A percentile compares a stretch with the other conserved stretches of the same genome.
Conservation (phyloP, 257 asterid genomes). For the Sherardia arvensis region DNA sequence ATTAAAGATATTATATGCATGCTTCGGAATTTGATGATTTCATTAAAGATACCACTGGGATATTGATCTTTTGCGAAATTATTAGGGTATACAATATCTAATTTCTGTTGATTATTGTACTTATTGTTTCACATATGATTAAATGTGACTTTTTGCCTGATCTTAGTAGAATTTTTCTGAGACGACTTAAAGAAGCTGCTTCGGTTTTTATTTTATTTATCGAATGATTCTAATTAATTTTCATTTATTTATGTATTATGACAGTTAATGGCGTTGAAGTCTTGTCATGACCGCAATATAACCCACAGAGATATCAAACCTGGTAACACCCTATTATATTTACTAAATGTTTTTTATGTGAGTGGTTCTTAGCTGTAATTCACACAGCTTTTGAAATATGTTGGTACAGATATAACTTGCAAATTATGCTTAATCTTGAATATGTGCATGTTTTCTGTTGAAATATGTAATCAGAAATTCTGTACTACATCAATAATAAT, state of each 20-base stretch:
- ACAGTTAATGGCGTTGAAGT: conserved; percentile 82
- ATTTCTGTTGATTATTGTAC: not conserved
- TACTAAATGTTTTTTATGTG: not conserved
- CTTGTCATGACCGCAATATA: conserved; percentile 91
- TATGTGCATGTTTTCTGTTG: not conserved
- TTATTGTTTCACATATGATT: not conserved
- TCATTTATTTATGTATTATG: conserved; percentile 14
- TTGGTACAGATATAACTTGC: not conserved
- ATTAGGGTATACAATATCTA: not conserved
- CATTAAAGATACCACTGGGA: not conserved
- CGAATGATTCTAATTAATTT: conserved; percentile 13
- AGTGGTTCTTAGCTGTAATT: not conserved
- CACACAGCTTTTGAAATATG: not conserved
- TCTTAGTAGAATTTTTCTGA: not conserved
- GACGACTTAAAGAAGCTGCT: not conserved
- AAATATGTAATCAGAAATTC: too few relatives aligned
- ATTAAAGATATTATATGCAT: not conserved
- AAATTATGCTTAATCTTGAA: not conserved
- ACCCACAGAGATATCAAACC: conserved; percentile 98
- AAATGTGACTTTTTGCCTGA: not conserved
- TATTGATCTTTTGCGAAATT: not conserved
- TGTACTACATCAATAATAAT: too few relatives aligned
- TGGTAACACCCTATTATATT: conserved; percentile 40
- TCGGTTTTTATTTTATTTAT: not conserved
- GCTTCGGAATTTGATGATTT: not conserved